phyloP scores from a whole-genome alignment of 768 basidiomycete genomes.

The Astraeus odoratus region DNA sequence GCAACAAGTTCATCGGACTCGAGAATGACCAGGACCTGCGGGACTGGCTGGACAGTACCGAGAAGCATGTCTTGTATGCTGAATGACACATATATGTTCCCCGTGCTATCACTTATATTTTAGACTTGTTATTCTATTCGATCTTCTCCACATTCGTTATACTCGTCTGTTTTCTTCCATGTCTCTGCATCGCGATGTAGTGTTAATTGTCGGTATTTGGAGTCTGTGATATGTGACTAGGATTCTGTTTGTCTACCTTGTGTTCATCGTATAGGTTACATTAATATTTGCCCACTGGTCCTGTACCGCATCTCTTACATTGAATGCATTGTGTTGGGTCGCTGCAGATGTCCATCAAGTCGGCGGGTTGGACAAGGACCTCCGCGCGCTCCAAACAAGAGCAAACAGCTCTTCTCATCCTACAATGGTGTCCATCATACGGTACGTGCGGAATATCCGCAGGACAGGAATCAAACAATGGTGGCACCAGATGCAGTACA shows the following conservation, averaged over 20 bases:
- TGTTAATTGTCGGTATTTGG: neutral
- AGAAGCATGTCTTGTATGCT: slow-evolving; percentile 80
- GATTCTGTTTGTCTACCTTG: neutral
- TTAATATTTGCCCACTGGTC: neutral
- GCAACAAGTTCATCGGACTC: slow-evolving; percentile 57
- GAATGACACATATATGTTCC: slow-evolving; percentile 37
- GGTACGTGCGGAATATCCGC: slow-evolving; percentile 71
- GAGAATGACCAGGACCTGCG: slow-evolving; percentile 57
- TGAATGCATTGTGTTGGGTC: neutral
- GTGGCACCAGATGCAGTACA: slow-evolving; percentile 90
- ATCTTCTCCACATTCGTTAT: slow-evolving; percentile 10
- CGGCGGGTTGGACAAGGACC: too few species aligned
- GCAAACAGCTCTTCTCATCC: slow-evolving; percentile 14
- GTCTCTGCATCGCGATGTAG: neutral
- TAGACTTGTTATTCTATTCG: slow-evolving; percentile 22
- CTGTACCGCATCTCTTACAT: neutral
- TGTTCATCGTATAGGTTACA: neutral
- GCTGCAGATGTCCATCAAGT: neutral
- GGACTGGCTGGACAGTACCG: slow-evolving; percentile 70
- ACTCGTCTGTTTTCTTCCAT: neutral
- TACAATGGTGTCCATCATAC: slow-evolving; percentile 62
- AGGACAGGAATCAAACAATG: slow-evolving; percentile 77
- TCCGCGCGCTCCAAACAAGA: too few species aligned
- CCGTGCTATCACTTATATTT: slow-evolving; percentile 18
- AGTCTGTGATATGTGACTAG: neutral